These are phyloP conservation scores for Penicillium sp. DNA, from an alignment of 2,329 filamentous ascomycete species.

Conservation along the genomic window DNA sequence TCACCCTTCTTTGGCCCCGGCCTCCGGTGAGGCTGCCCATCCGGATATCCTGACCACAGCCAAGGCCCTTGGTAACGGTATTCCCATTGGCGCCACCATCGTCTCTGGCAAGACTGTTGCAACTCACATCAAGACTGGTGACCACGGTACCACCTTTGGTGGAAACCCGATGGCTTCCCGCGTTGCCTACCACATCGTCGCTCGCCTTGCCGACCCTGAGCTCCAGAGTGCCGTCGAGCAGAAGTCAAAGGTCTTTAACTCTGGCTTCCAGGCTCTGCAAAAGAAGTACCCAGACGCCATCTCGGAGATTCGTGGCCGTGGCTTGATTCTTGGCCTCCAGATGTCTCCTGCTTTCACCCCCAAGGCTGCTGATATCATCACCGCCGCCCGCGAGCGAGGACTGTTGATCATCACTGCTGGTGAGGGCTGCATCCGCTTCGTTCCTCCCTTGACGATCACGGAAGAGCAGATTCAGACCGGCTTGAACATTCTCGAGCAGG, in stretches of 20 bases:
- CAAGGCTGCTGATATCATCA: constrained; percentile 63
- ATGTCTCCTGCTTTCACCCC: constrained; percentile 67
- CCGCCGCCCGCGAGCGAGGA: constrained; percentile 82
- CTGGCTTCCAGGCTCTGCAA: constrained; percentile 60
- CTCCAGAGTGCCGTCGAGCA: constrained; percentile 69
- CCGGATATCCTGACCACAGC: constrained; percentile 93
- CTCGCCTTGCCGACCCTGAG: constrained; percentile 68
- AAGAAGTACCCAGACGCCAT: constrained; percentile 70
- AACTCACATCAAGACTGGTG: constrained; percentile 70
- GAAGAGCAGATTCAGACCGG: constrained; percentile 79
- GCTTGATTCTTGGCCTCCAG: constrained; percentile 85
- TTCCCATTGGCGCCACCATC: constrained; percentile 86
- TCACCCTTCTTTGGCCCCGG: constrained; percentile 58
- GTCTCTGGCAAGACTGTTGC: constrained; percentile 65
- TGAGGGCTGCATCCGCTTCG: constrained; percentile 87
- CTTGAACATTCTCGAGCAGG: constrained; percentile 72
- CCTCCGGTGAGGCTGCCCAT: constrained; percentile 66
- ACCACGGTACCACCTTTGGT: constrained; percentile 93
- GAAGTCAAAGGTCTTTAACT: constrained; percentile 65
- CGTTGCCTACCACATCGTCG: constrained; percentile 82
- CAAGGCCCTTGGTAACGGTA: constrained; percentile 94
- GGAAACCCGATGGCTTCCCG: constrained; percentile 86
- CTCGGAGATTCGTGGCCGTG: constrained; percentile 76
- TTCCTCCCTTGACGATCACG: constrained; percentile 80
- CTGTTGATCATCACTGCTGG: constrained; percentile 90